These are phyloP conservation scores for Pseudocohnilembus persalinus DNA, from an alignment of 169 alveolate genomes.

Conservation along the genomic window DNA sequence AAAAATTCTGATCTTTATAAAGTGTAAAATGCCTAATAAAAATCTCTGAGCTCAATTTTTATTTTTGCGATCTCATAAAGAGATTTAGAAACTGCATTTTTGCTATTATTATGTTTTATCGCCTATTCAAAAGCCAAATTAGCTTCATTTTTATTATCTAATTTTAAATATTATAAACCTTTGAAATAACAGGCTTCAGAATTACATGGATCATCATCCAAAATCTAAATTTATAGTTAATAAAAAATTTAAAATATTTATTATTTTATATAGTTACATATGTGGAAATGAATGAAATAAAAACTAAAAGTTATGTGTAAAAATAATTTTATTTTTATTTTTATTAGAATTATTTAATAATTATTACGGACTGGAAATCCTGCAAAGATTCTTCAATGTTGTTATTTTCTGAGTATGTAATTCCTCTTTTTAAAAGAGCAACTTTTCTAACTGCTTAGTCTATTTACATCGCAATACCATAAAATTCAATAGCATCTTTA, in stretches of 20 bases:
- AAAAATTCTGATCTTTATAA: conserved; percentile 35
- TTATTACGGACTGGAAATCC: conserved; percentile 20
- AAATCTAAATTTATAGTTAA: conserved; percentile 3
- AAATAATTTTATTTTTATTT: not conserved
- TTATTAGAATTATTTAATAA: not conserved
- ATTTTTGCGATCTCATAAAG: conserved; percentile 41
- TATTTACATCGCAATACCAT: conserved; percentile 20
- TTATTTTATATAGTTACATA: too few species aligned
- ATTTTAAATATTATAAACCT: conserved; percentile 16
- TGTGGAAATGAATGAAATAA: too few species aligned
- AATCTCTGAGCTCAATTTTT: conserved; percentile 45
- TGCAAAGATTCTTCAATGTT: conserved; percentile 21
- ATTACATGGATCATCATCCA: conserved; percentile 31
- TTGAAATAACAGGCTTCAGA: conserved; percentile 39
- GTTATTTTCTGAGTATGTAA: conserved; percentile 31
- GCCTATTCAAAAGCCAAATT: conserved; percentile 41
- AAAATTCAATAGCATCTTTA: conserved; percentile 28
- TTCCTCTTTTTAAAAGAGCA: conserved; percentile 29
- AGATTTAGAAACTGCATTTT: conserved; percentile 44
- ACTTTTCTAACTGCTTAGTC: conserved; percentile 27
- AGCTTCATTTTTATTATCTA: conserved; percentile 35
- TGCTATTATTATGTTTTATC: conserved; percentile 39
- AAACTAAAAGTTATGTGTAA: too few species aligned
- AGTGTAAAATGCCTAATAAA: conserved; percentile 44
- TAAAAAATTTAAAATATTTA: too few species aligned